Evolutionary conservation across 495 filamentous ascomycete genomes (phyloP).

Genomic region (Aspergillus cristatus): DNA sequence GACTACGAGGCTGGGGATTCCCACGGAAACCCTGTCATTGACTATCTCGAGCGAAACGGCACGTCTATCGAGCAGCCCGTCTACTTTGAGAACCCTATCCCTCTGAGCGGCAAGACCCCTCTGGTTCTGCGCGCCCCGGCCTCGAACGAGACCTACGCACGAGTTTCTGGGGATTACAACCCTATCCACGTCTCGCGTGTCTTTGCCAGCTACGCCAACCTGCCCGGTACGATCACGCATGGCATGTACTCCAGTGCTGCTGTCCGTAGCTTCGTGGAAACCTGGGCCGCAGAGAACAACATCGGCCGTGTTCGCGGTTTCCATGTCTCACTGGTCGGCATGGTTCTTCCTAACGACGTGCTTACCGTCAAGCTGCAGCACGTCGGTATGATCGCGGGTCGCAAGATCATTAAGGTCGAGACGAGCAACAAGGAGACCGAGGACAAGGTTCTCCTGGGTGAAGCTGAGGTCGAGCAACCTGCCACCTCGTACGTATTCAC

Average conservation of each 20-base stretch:
- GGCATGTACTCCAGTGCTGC: conserved; percentile 99
- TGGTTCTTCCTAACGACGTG: conserved; percentile 95
- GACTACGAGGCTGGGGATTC: conserved; percentile 85
- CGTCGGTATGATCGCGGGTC: conserved; percentile 93
- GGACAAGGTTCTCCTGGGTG: conserved; percentile 87
- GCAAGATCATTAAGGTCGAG: conserved; percentile 98
- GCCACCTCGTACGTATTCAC: conserved; percentile 96
- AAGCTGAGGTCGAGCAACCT: conserved; percentile 98
- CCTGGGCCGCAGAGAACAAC: conserved; percentile 98
- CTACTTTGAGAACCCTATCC: conserved; percentile 95
- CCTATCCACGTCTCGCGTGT: conserved; percentile 97
- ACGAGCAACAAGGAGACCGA: conserved; percentile 87
- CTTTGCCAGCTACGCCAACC: conserved; percentile 88
- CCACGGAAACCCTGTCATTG: conserved; percentile 92
- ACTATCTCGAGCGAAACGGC: conserved; percentile 89
- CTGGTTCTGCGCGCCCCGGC: conserved; percentile 83
- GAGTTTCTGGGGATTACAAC: conserved; percentile 96
- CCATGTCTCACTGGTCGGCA: conserved; percentile 88
- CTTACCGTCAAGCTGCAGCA: conserved; percentile 91
- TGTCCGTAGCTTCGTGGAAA: conserved; percentile 95
- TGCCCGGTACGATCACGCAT: conserved; percentile 94
- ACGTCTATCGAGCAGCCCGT: conserved; percentile 92
- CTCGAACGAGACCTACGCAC: conserved; percentile 95
- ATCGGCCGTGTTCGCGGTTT: conserved; percentile 94
- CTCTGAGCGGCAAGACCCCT: conserved; percentile 83